Percentiles rank a stretch among this genome's conserved stretches.
Conservation (phyloP, 2,329 filamentous ascomycete genomes). For the Ciborinia camelliae region DNA sequence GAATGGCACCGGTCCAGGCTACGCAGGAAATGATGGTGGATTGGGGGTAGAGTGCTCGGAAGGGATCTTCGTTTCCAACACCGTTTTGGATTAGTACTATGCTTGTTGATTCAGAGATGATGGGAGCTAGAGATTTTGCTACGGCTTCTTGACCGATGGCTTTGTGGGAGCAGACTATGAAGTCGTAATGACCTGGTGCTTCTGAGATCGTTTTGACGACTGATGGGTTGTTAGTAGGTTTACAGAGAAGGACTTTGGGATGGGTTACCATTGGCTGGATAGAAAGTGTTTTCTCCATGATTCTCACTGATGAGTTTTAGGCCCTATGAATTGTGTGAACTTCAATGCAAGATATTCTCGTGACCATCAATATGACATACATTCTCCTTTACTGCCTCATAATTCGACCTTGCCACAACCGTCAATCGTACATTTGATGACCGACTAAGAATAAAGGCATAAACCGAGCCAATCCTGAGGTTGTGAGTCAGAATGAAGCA, state of each 20-base stretch:
- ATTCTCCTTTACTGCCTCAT: slow-evolving; percentile 49
- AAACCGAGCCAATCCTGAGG: slow-evolving; percentile 54
- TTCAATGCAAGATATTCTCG: slow-evolving; percentile 26
- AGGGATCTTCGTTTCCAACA: slow-evolving; percentile 56
- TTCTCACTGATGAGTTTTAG: slow-evolving; percentile 53
- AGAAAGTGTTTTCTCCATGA: slow-evolving; percentile 53
- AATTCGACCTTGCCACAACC: slow-evolving; percentile 60
- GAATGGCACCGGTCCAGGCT: slow-evolving; percentile 52
- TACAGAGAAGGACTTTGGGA: background rate
- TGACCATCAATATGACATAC: slow-evolving; percentile 39
- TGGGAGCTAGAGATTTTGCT: slow-evolving; percentile 37
- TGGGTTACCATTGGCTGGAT: slow-evolving; percentile 43
- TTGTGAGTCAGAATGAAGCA: background rate
- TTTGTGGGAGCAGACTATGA: slow-evolving; percentile 55
- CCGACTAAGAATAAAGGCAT: slow-evolving; percentile 51
- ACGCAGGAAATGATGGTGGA: slow-evolving; percentile 54
- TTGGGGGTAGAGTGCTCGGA: slow-evolving; percentile 45
- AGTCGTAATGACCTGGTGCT: slow-evolving; percentile 50
- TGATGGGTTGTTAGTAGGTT: slow-evolving; percentile 20
- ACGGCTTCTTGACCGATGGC: slow-evolving; percentile 45
- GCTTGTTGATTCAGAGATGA: slow-evolving; percentile 44
- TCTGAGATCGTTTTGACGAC: slow-evolving; percentile 48
- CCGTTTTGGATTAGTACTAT: slow-evolving; percentile 61
- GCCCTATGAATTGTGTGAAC: slow-evolving; percentile 31
- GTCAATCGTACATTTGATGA: slow-evolving; percentile 49